Percentiles rank a stretch among this genome's conserved stretches.
Conservation (phyloP, 1,139 yeast genomes). For the Yamadazyma epiphylla region DNA sequence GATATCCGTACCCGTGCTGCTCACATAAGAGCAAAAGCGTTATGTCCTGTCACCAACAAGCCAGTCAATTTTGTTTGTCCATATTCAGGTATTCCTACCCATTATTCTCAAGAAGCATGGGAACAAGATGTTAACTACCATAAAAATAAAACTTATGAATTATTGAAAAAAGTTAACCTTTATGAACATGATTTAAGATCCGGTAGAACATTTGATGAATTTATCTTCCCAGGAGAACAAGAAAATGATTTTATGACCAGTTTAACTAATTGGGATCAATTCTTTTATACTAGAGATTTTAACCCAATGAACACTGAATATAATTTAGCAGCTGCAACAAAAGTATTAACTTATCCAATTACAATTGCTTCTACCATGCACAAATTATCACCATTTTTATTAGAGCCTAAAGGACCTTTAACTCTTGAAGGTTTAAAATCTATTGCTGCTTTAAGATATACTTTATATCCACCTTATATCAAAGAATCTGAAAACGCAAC, state of each 20-base stretch:
- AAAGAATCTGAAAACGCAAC: conserved; percentile 33
- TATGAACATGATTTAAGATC: conserved; percentile 94
- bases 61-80: conserved; percentile 89
- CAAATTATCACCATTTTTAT: conserved; percentile 77
- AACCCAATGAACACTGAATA: conserved; percentile 96
- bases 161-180: conserved; percentile 79
- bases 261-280: conserved; percentile 87
- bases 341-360: conserved; percentile 88
- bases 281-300: conserved; percentile 87
- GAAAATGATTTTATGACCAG: conserved; percentile 75
- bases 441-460: conserved; percentile 83
- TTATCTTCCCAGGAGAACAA: conserved; percentile 84
- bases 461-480: conserved; percentile 72
- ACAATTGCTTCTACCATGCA: conserved; percentile 84
- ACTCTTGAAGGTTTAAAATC: conserved; percentile 92
- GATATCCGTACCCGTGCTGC: conserved; percentile 92
- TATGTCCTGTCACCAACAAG: conserved; percentile 84
- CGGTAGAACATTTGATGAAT: conserved; percentile 92
- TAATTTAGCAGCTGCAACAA: conserved; percentile 92
- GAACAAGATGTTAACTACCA: conserved; percentile 74
- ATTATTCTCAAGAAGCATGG: conserved; percentile 89
- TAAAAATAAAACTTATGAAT: conserved; percentile 58
- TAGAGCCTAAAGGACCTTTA: conserved; percentile 81
- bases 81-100: conserved; percentile 92
- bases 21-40: conserved; percentile 78